Conservation (phyloP, 176 grass and related monocot genomes). For the Cymbopogon citratus region DNA sequence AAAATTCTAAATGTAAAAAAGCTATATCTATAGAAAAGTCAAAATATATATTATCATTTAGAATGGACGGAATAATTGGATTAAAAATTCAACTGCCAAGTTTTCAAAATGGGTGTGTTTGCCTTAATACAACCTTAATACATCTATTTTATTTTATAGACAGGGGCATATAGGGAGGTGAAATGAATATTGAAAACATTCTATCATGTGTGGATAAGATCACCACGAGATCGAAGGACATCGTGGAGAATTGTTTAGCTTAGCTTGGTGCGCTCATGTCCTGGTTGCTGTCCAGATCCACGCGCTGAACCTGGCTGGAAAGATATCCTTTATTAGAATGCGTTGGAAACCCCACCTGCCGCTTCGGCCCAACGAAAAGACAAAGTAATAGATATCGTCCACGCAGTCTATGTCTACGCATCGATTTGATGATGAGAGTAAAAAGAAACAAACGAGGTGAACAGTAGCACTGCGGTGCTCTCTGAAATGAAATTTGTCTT, state of each 20-base stretch:
- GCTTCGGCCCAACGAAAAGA: not conserved
- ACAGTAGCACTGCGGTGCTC: too few species aligned
- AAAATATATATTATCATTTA: too few species aligned
- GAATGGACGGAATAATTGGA: too few species aligned
- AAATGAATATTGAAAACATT: not conserved
- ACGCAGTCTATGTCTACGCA: not conserved
- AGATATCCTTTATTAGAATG: not conserved
- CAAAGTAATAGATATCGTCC: slow-evolving; percentile 15
- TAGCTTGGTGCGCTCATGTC: not conserved
- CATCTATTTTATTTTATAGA: too few species aligned
- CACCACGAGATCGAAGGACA: not conserved
- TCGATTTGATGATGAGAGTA: too few species aligned
- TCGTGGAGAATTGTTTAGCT: not conserved
- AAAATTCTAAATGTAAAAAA: too few species aligned
- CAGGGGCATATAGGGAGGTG: too few species aligned
- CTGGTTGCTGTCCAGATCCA: slow-evolving; percentile 11
- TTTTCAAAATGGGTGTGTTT: not conserved
- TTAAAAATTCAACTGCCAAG: not conserved
- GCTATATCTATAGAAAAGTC: too few species aligned
- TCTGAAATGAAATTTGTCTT: too few species aligned
- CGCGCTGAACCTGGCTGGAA: slow-evolving; percentile 26
- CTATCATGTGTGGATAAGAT: slow-evolving; percentile 9
- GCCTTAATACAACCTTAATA: not conserved
- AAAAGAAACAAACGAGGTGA: too few species aligned
- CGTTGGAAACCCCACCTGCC: not conserved